Percentiles rank a stretch among this genome's conserved stretches.
Evolutionary conservation across 1,284 basidiomycete genomes (phyloP).

Genomic region (Moesziomyces aphidis): DNA sequence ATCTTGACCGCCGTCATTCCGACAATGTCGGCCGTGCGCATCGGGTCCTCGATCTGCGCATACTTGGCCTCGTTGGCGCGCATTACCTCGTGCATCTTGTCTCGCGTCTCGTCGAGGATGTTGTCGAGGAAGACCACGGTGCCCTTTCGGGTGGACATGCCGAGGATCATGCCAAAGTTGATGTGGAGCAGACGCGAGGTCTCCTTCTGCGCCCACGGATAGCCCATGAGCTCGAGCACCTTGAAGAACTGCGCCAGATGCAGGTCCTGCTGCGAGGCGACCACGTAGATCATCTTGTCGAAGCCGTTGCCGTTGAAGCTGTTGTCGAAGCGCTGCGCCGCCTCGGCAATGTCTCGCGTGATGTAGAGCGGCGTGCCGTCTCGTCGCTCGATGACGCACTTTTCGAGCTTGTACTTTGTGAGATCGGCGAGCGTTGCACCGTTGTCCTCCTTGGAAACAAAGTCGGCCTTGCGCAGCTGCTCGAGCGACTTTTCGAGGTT

Average conservation of each 20-base stretch:
- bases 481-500: slow-evolving; percentile 75
- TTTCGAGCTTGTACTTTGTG: slow-evolving; percentile 74
- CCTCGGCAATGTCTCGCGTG: slow-evolving; percentile 96
- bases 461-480: slow-evolving; percentile 44
- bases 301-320: slow-evolving; percentile 70
- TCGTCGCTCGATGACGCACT: slow-evolving; percentile 91
- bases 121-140: slow-evolving; percentile 95
- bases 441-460: slow-evolving; percentile 59
- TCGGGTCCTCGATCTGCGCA: slow-evolving; percentile 86
- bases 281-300: slow-evolving; percentile 98
- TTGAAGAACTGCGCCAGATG: slow-evolving; percentile 96
- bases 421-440: slow-evolving; percentile 64
- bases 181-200: slow-evolving; percentile 80
- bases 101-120: slow-evolving; percentile 89
- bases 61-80: slow-evolving; percentile 94
- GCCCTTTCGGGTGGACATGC: slow-evolving; percentile 97
- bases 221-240: slow-evolving; percentile 88
- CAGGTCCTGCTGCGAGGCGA: slow-evolving; percentile 92
- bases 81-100: slow-evolving; percentile 98
- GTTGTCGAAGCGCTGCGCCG: slow-evolving; percentile 85
- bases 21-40: slow-evolving; percentile 82
- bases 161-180: slow-evolving; percentile 91
- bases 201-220: slow-evolving; percentile 78
- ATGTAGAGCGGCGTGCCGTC: slow-evolving; percentile 98
- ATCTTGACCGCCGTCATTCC: slow-evolving; percentile 98